Percentiles rank a stretch among this genome's conserved stretches.
These are phyloP conservation scores for Cryptococcus sp. DNA, from an alignment of 1,284 basidiomycete species.

Conservation along the genomic window DNA sequence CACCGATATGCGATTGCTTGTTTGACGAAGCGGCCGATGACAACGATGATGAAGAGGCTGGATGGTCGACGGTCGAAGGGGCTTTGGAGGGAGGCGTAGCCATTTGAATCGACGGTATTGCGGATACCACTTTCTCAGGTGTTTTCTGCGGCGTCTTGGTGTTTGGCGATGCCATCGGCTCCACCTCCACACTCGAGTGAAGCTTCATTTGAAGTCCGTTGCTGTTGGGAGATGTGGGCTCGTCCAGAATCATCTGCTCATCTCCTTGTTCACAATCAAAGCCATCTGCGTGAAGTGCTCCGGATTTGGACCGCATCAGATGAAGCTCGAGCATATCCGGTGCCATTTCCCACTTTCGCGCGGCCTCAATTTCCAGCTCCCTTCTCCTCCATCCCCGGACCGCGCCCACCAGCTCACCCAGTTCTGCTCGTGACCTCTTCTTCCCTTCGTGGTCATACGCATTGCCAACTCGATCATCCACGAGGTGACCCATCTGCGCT, in stretches of 20 bases:
- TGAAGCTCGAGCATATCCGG: background rate
- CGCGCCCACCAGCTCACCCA: constrained; percentile 69
- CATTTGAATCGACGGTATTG: background rate
- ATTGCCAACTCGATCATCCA: constrained; percentile 40
- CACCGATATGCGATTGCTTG: constrained; percentile 5
- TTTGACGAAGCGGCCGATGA: constrained; percentile 12
- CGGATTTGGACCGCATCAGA: background rate
- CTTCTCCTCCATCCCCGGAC: constrained; percentile 63
- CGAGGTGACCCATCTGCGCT: constrained; percentile 65
- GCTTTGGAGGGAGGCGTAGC: background rate
- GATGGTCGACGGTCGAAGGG: constrained; percentile 1
- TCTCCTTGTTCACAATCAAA: constrained; percentile 43
- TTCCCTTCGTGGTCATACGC: constrained; percentile 16
- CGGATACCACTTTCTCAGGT: no score
- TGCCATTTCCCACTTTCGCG: constrained; percentile 28
- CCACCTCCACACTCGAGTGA: no score
- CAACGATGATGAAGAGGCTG: constrained; percentile 13
- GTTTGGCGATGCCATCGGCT: no score
- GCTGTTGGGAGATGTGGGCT: background rate
- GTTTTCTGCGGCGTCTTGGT: no score
- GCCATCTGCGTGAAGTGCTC: no score
- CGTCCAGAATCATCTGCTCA: constrained; percentile 1
- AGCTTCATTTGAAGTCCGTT: no score
- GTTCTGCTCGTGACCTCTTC: constrained; percentile 52
- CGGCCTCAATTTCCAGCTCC: constrained; percentile 42